Conservation (phyloP, 2,329 filamentous ascomycete genomes). For the Fusarium armeniacum region DNA sequence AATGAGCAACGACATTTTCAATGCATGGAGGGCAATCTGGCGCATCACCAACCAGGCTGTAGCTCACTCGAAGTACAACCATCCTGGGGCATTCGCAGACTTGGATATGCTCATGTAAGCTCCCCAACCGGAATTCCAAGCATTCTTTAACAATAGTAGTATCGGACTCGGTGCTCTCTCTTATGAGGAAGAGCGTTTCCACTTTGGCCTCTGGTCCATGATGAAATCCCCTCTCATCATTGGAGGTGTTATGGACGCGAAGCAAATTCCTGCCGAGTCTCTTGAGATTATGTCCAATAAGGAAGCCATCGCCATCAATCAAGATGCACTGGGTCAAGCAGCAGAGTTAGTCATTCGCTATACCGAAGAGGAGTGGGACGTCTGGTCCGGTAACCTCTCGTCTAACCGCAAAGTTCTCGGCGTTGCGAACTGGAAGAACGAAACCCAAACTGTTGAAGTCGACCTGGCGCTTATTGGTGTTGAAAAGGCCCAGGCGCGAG, state of each 20-base stretch:
- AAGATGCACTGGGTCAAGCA: conserved; percentile 66
- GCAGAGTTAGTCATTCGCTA: conserved; percentile 64
- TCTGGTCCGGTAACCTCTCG: conserved; percentile 65
- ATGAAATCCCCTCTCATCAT: conserved; percentile 65
- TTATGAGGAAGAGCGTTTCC: conserved; percentile 63
- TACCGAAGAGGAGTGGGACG: conserved; percentile 64
- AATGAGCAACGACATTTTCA: conserved; percentile 68
- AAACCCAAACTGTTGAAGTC: conserved; percentile 58
- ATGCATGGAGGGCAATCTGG: conserved; percentile 65
- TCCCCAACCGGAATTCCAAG: accelerated
- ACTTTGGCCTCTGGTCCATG: conserved; percentile 67
- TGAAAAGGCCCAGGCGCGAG: conserved; percentile 55
- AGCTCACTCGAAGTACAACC: conserved; percentile 61
- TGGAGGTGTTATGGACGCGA: conserved; percentile 59
- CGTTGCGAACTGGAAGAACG: conserved; percentile 65
- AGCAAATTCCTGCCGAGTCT: conserved; percentile 56
- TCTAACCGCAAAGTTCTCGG: conserved; percentile 60
- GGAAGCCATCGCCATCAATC: conserved; percentile 70
- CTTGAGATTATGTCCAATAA: conserved; percentile 63
- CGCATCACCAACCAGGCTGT: conserved; percentile 66
- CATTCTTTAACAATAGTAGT: conserved; percentile 42
- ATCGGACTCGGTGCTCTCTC: conserved; percentile 63
- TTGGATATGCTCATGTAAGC: conserved; percentile 66
- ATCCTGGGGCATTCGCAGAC: conserved; percentile 63
- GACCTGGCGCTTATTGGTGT: conserved; percentile 59